A percentile compares a stretch with the other conserved stretches of the same genome.
Conservation (phyloP, 768 basidiomycete genomes). For the Mycena latifolia region DNA sequence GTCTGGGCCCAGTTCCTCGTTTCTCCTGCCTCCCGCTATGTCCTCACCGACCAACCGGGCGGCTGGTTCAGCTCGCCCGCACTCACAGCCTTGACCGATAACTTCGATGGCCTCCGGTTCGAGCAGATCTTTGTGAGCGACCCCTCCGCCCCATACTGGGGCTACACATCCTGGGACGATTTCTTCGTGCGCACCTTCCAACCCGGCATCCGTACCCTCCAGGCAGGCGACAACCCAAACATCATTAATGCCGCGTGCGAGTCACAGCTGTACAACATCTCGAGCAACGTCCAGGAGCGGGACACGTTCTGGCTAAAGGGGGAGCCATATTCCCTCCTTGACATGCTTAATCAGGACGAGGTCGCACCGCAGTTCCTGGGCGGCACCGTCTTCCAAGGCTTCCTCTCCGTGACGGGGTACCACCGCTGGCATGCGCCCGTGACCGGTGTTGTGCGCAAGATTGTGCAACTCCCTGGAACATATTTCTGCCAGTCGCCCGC, state of each 20-base stretch:
- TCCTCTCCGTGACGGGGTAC: constrained; percentile 59
- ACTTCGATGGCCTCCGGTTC: constrained; percentile 39
- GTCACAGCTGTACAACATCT: constrained; percentile 52
- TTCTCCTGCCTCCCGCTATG: constrained; percentile 55
- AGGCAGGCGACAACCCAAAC: constrained; percentile 28
- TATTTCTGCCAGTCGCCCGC: constrained; percentile 49
- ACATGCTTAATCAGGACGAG: constrained; percentile 56
- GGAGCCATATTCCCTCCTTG: constrained; percentile 60
- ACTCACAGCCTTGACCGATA: constrained; percentile 34
- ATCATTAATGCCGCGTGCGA: constrained; percentile 61
- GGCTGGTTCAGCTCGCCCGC: constrained; percentile 61
- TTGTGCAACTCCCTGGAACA: constrained; percentile 54
- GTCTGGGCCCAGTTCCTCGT: constrained; percentile 61
- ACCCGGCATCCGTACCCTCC: constrained; percentile 49
- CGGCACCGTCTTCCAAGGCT: constrained; percentile 59
- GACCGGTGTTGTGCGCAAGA: constrained; percentile 47
- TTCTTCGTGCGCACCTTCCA: constrained; percentile 56
- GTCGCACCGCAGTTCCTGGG: constrained; percentile 51
- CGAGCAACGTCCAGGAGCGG: constrained; percentile 44
- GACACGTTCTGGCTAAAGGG: constrained; percentile 66
- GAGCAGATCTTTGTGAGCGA: constrained; percentile 53
- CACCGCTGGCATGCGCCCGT: constrained; percentile 67
- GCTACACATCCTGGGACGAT: constrained; percentile 54
- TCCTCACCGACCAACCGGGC: constrained; percentile 46
- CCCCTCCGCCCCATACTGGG: constrained; percentile 49